phyloP scores from a whole-genome alignment of 768 basidiomycete species.

The Boletus rubroflammeus region DNA sequence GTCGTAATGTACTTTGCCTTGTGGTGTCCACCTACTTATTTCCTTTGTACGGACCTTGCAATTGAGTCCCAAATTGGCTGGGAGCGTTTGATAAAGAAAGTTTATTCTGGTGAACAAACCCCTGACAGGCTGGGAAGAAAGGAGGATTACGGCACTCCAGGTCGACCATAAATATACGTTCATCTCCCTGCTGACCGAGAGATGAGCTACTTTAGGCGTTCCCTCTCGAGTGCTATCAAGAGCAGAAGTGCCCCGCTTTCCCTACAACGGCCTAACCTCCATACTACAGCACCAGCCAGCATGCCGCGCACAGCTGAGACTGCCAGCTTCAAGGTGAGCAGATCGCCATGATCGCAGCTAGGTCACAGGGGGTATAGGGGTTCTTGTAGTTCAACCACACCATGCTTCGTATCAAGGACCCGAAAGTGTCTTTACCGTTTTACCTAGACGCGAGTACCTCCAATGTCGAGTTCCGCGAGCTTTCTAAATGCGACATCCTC shows the following conservation, averaged over 20 bases:
- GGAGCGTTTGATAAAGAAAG: neutral
- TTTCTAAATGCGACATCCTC: neutral
- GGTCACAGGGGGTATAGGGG: neutral
- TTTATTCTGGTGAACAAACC: neutral
- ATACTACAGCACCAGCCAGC: slow-evolving; percentile 18
- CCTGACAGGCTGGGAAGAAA: neutral
- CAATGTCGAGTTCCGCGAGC: neutral
- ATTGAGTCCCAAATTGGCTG: neutral
- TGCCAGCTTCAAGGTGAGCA: slow-evolving; percentile 54
- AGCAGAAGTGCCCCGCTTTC: slow-evolving; percentile 1
- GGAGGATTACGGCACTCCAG: neutral
- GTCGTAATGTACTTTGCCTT: slow-evolving; percentile 4
- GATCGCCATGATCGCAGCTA: neutral
- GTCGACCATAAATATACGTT: slow-evolving; percentile 14
- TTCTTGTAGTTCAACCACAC: slow-evolving; percentile 71
- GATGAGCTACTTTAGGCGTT: neutral
- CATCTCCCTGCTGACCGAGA: slow-evolving; percentile 4
- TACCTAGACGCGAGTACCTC: slow-evolving; percentile 59
- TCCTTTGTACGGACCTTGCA: neutral
- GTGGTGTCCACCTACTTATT: neutral
- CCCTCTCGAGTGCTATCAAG: slow-evolving; percentile 6
- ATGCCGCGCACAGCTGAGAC: slow-evolving; percentile 69
- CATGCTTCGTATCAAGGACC: slow-evolving; percentile 87
- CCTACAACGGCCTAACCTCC: neutral
- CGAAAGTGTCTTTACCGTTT: slow-evolving; percentile 74